phyloP scores from a whole-genome alignment of 345 rosid species.

The Stellera chamaejasme region DNA sequence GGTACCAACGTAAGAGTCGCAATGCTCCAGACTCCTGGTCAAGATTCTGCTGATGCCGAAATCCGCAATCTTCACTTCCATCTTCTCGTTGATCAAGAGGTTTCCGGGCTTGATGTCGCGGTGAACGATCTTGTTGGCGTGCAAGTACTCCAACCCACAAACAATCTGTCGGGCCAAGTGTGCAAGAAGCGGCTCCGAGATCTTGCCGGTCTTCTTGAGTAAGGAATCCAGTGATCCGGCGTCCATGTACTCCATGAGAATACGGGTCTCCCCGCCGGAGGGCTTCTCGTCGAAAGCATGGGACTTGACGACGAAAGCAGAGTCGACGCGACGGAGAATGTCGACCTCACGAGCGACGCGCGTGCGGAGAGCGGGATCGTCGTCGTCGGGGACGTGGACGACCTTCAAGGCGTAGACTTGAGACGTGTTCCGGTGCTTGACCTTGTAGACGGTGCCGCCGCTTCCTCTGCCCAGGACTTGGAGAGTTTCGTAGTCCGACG shows the following conservation, averaged over 20 bases:
- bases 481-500: slow-evolving; percentile 8
- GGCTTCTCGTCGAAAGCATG: slow-evolving; percentile 49
- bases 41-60: too few relatives aligned
- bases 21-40: too few relatives aligned
- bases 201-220: slow-evolving; percentile 26
- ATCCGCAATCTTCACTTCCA: too few relatives aligned
- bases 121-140: too few relatives aligned
- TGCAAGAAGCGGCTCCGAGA: neutral
- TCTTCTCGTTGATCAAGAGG: too few relatives aligned
- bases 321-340: slow-evolving; percentile 67
- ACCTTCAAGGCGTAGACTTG: slow-evolving; percentile 56
- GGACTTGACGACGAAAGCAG: slow-evolving; percentile 47
- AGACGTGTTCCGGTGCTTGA: slow-evolving; percentile 38
- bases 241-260: slow-evolving; percentile 77
- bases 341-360: slow-evolving; percentile 59
- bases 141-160: too few relatives aligned
- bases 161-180: too few relatives aligned
- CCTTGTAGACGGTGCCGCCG: slow-evolving; percentile 70
- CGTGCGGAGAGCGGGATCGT: slow-evolving; percentile 52
- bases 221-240: slow-evolving; percentile 50
- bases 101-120: too few relatives aligned
- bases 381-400: slow-evolving; percentile 19
- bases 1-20: too few relatives aligned
- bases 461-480: slow-evolving; percentile 68
- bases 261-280: slow-evolving; percentile 40